Conservation (phyloP, 805 yeast genomes). For the Sugiyamaella mastotermitis region DNA sequence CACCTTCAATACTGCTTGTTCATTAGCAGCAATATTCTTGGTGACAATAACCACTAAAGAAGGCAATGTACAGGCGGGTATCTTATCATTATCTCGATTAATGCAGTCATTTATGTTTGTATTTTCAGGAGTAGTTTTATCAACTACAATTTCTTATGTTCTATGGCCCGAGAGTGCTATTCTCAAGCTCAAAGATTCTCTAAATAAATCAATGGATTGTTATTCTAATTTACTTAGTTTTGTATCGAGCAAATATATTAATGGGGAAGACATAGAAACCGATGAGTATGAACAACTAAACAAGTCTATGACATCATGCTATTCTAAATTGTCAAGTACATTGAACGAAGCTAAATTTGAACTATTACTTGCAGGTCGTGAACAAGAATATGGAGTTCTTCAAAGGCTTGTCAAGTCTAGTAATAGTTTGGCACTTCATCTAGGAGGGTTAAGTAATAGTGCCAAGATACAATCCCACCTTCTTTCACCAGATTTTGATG, state of each 20-base stretch:
- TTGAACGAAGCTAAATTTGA: constrained; percentile 62
- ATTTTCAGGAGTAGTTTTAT: constrained; percentile 50
- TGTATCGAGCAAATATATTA: constrained; percentile 44
- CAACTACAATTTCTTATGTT: constrained; percentile 55
- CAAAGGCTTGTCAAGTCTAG: constrained; percentile 46
- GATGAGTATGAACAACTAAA: constrained; percentile 29
- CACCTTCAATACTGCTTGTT: constrained; percentile 76
- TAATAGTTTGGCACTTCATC: constrained; percentile 45
- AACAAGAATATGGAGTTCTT: constrained; percentile 44
- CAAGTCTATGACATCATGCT: constrained; percentile 36
- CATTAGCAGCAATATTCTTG: constrained; percentile 64
- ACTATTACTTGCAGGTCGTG: constrained; percentile 47
- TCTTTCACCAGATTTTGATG: constrained; percentile 22
- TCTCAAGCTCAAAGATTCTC: constrained; percentile 35
- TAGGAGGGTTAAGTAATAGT: constrained; percentile 64
- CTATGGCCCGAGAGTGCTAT: constrained; percentile 61
- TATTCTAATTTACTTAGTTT: constrained; percentile 45
- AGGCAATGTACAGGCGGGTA: constrained; percentile 55
- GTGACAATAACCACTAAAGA: constrained; percentile 70
- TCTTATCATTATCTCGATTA: constrained; percentile 50
- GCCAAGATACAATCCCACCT: constrained; percentile 61
- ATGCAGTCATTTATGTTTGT: constrained; percentile 53
- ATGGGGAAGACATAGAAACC: constrained; percentile 39
- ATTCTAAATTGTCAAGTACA: constrained; percentile 34
- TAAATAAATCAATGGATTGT: constrained; percentile 47